Evolutionary conservation across 108 stramenopile species (phyloP).

Genomic region (Discostella stelligeroides): DNA sequence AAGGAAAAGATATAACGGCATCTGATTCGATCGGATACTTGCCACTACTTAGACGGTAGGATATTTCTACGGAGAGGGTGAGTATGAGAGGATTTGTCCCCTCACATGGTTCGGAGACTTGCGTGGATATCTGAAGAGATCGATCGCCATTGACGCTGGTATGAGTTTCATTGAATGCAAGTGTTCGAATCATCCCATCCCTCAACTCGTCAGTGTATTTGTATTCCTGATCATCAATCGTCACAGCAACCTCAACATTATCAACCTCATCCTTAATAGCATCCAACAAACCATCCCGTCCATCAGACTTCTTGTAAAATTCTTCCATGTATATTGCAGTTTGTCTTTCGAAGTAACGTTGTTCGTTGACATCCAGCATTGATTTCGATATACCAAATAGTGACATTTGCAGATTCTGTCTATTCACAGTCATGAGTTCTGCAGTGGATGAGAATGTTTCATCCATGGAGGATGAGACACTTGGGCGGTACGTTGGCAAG

Average conservation of each 20-base stretch:
- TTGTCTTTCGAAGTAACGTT: background rate
- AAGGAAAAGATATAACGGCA: background rate
- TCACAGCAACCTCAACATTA: background rate
- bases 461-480: too few relatives aligned
- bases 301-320: background rate
- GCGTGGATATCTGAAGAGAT: background rate
- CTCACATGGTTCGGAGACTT: background rate
- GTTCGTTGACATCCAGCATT: background rate
- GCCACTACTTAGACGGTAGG: background rate
- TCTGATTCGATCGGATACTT: background rate
- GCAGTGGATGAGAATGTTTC: too few relatives aligned
- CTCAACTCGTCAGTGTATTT: background rate
- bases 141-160: background rate
- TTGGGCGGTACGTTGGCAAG: too few relatives aligned
- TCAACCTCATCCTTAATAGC: background rate
- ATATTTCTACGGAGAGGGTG: background rate
- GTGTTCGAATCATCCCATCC: background rate
- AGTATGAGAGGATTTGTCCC: background rate
- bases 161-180: too few relatives aligned
- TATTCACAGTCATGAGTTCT: too few relatives aligned
- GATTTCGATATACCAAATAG: background rate
- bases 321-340: background rate
- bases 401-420: background rate
- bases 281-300: background rate
- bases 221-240: background rate